A percentile compares a stretch with the other conserved stretches of the same genome.
Evolutionary conservation across 108 stramenopile genomes (phyloP).

Genomic region (Stephanodiscus minutulus): DNA sequence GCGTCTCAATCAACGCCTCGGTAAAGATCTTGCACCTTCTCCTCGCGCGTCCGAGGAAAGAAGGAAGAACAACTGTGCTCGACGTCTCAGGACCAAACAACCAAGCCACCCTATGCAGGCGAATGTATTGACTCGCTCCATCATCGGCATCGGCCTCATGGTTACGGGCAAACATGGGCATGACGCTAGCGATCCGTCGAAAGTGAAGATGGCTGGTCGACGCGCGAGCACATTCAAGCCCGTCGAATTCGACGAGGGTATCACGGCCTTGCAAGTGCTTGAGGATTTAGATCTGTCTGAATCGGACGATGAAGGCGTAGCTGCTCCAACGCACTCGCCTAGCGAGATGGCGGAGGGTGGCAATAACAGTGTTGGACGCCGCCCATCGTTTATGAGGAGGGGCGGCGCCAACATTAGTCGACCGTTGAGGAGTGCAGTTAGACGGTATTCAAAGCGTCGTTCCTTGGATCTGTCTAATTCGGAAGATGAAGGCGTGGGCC

Average conservation of each 20-base stretch:
- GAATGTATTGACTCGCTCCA: neutral
- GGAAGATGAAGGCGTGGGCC: neutral
- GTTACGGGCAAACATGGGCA: neutral
- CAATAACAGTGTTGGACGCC: too few species aligned
- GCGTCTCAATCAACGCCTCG: neutral
- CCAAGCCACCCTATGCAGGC: neutral
- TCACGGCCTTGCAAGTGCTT: neutral
- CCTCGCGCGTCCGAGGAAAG: too few species aligned
- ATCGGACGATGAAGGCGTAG: too few species aligned
- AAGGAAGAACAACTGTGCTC: neutral
- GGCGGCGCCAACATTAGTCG: too few species aligned
- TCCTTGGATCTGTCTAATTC: neutral
- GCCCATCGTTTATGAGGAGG: too few species aligned
- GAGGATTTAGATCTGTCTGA: neutral
- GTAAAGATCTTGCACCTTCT: neutral
- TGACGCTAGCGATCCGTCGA: neutral
- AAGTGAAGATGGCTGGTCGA: neutral
- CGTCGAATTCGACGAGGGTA: neutral
- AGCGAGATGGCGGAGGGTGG: too few species aligned
- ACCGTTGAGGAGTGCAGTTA: too few species aligned
- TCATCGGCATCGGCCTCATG: neutral
- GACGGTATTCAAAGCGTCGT: too few species aligned
- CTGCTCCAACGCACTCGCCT: too few species aligned
- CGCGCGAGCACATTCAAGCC: neutral
- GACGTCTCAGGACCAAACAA: neutral